Evolutionary conservation across 2,329 filamentous ascomycete genomes (phyloP).

Genomic region (Delphinella strobiligena): DNA sequence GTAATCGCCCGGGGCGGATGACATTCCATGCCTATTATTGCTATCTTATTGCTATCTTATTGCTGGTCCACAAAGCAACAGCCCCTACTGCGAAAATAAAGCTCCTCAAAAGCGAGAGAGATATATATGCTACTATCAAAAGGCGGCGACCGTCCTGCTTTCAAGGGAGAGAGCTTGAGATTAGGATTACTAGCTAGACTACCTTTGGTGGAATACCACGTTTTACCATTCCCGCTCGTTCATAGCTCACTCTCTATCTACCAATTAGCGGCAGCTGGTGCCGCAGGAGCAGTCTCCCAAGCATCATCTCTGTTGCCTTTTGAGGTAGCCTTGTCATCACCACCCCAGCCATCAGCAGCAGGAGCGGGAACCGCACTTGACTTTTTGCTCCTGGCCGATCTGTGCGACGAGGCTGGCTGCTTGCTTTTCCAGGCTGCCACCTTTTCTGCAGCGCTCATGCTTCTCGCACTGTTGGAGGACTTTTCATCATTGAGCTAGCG

Average conservation of each 20-base stretch:
- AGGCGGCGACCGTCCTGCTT: neutral
- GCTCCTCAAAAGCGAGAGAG: neutral
- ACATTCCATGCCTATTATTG: too few relatives aligned
- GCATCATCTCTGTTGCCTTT: neutral
- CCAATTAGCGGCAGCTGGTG: neutral
- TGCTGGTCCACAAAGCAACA: too few relatives aligned
- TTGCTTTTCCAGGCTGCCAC: too few relatives aligned
- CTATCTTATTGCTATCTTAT: too few relatives aligned
- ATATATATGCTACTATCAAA: neutral
- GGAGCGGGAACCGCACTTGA: too few relatives aligned
- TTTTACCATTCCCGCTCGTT: neutral
- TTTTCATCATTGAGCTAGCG: neutral
- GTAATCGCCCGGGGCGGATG: too few relatives aligned
- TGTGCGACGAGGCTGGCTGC: too few relatives aligned
- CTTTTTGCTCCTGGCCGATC: too few relatives aligned
- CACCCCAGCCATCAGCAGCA: neutral
- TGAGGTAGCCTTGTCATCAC: neutral
- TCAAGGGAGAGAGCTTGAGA: too few relatives aligned
- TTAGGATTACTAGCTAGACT: too few relatives aligned
- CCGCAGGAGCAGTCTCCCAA: neutral
- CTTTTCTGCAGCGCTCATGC: neutral
- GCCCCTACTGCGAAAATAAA: neutral
- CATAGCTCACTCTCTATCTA: neutral
- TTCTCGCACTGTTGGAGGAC: neutral
- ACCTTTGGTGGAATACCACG: neutral